Evolutionary conservation across 75 land plant genomes (phyloP).

Genomic region (Isoetes taiwanensis): DNA sequence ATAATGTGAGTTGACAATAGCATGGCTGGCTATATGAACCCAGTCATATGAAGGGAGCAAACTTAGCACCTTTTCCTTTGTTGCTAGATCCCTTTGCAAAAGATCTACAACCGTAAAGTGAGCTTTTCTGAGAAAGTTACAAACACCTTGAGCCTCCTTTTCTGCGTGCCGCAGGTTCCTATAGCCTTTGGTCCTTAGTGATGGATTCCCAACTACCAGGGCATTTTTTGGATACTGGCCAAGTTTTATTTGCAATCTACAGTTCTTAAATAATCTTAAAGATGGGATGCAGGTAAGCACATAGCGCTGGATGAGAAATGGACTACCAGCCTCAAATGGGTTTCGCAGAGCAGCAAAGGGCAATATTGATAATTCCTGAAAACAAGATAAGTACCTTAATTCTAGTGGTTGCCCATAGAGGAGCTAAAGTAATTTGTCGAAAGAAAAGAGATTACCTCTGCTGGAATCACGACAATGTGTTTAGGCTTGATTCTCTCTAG

Average conservation of each 20-base stretch:
- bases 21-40: neutral
- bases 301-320: neutral
- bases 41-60: neutral
- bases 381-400: too few relatives aligned
- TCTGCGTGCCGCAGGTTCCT: neutral
- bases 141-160: neutral
- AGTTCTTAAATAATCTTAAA: neutral
- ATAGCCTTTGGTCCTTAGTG: too few relatives aligned
- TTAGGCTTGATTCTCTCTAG: too few relatives aligned
- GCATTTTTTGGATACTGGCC: neutral
- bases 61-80: neutral
- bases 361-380: neutral
- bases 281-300: neutral
- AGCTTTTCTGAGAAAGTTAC: neutral
- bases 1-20: neutral
- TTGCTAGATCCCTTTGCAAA: neutral
- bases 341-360: neutral
- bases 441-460: too few relatives aligned
- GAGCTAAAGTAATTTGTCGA: too few relatives aligned
- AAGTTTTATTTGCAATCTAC: neutral
- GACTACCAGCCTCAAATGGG: neutral
- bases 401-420: too few relatives aligned
- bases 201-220: neutral
- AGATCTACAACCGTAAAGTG: neutral
- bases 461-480: too few relatives aligned